phyloP scores from a whole-genome alignment of 2,329 filamentous ascomycete species.

The Sporothrix sp. region DNA sequence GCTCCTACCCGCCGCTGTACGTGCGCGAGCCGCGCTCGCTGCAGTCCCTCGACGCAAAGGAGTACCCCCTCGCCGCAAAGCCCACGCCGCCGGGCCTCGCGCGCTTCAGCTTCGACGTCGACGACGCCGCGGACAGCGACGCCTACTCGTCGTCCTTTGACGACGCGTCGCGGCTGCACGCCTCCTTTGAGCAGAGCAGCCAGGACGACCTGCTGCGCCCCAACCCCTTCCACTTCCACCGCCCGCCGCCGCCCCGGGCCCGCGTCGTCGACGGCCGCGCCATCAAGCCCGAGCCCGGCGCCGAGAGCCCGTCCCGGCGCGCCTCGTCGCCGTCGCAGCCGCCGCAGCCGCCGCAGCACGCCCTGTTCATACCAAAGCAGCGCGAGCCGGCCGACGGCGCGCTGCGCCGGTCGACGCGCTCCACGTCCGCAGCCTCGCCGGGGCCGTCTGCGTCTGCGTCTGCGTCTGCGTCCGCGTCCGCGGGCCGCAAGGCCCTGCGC shows the following conservation, averaged over 20 bases:
- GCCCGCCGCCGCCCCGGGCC: not conserved
- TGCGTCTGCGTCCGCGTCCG: conserved; percentile 24
- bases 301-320: conserved; percentile 26
- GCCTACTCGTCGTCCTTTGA: conserved; percentile 20
- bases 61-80: conserved; percentile 78
- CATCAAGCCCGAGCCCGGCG: conserved; percentile 24
- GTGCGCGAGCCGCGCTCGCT: conserved; percentile 64
- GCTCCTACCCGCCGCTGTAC: conserved; percentile 73
- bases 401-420: conserved; percentile 26
- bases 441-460: conserved; percentile 27
- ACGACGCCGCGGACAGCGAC: conserved; percentile 46
- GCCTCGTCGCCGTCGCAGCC: conserved; percentile 20
- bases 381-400: conserved; percentile 22
- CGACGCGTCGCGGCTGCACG: conserved; percentile 9
- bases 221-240: conserved; percentile 4
- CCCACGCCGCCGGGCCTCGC: conserved; percentile 72
- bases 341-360: conserved; percentile 10
- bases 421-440: conserved; percentile 24
- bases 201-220: conserved; percentile 8
- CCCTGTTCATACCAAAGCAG: conserved; percentile 1
- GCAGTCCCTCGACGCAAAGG: conserved; percentile 68
- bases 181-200: conserved; percentile 8
- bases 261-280: conserved; percentile 12
- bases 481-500: conserved; percentile 25
- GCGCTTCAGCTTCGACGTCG: conserved; percentile 62